Evolutionary conservation across 768 basidiomycete species (phyloP).

Genomic region (Macrolepiota fuliginosa): DNA sequence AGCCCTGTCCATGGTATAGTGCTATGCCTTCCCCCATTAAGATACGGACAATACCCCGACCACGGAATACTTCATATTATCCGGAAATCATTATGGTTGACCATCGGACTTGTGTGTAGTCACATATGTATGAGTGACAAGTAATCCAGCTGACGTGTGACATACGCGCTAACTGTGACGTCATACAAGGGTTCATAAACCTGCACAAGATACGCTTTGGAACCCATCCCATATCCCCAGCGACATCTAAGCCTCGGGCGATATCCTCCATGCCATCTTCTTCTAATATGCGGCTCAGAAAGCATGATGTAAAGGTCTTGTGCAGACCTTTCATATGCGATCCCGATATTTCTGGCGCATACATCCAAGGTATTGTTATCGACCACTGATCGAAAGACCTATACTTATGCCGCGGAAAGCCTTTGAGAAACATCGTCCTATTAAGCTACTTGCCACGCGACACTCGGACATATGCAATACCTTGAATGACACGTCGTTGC

Average conservation of each 20-base stretch:
- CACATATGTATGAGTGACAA: not conserved
- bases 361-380: constrained; percentile 4
- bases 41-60: constrained; percentile 86
- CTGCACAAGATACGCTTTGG: not conserved
- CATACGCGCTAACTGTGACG: not conserved
- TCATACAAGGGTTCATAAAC: not conserved
- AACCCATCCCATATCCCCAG: not conserved
- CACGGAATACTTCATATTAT: constrained; percentile 98
- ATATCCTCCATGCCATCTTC: not conserved
- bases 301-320: too few relatives aligned
- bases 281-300: not conserved
- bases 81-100: too few relatives aligned
- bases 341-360: constrained; percentile 1
- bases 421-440: not conserved
- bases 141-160: constrained; percentile 9
- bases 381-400: not conserved
- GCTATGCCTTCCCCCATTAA: constrained; percentile 89
- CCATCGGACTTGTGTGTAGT: too few relatives aligned
- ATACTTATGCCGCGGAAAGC: not conserved
- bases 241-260: constrained; percentile 1
- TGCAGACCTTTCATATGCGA: not conserved
- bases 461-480: not conserved
- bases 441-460: not conserved
- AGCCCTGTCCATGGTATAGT: constrained; percentile 97
- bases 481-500: not conserved